Conservation (phyloP, 257 asterid genomes). For the Jasminum sambac region DNA sequence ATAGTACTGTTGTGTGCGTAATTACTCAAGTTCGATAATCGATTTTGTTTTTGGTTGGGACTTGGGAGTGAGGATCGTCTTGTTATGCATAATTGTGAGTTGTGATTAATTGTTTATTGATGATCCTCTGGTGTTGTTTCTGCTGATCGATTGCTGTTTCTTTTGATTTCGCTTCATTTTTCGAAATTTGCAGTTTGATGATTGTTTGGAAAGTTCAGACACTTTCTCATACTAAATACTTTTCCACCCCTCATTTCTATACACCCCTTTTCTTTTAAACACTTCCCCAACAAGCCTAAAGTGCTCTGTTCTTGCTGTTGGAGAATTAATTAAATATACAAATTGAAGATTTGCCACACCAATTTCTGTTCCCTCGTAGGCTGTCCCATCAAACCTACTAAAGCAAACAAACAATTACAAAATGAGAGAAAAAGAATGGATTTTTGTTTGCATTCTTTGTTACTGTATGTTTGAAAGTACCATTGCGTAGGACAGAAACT, state of each 20-base stretch:
- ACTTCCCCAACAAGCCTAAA: no score
- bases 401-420: background rate
- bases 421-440: background rate
- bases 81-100: background rate
- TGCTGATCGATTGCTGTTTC: background rate
- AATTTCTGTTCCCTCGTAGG: no score
- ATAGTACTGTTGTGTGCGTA: background rate
- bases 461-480: background rate
- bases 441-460: background rate
- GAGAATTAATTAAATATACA: background rate
- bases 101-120: background rate
- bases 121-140: background rate
- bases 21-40: background rate
- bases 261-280: background rate
- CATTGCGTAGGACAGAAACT: background rate
- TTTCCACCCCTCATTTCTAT: no score
- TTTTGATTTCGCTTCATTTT: background rate
- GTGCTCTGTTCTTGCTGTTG: background rate
- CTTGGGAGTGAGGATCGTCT: no score
- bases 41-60: background rate
- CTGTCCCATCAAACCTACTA: background rate
- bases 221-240: no score
- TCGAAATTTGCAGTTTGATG: background rate
- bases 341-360: background rate
- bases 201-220: no score